Conservation (phyloP, 345 rosid species). For the Corymbia maculata region DNA sequence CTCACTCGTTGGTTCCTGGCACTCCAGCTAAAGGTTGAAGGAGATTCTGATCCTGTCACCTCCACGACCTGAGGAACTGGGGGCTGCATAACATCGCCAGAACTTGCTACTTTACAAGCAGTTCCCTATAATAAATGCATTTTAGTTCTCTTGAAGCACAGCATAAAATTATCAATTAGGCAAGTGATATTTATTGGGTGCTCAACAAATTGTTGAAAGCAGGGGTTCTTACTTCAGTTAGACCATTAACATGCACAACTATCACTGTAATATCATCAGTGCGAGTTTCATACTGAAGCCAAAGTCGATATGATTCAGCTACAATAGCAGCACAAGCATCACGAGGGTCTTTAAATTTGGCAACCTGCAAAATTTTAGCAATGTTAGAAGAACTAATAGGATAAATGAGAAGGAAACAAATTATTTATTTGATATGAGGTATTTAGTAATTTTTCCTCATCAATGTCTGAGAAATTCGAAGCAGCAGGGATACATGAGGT, state of each 20-base stretch:
- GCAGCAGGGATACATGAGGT: neutral
- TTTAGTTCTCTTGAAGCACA: neutral
- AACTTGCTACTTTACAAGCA: conserved; percentile 29
- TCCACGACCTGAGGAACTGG: conserved; percentile 75
- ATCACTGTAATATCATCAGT: conserved; percentile 99
- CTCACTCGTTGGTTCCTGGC: conserved; percentile 66
- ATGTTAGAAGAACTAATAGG: neutral
- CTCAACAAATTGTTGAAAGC: neutral
- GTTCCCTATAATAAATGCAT: conserved; percentile 37
- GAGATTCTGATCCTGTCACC: conserved; percentile 80
- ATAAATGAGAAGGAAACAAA: neutral
- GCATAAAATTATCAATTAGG: neutral
- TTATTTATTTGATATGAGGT: neutral
- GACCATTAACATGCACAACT: conserved; percentile 82
- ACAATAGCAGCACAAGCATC: conserved; percentile 99
- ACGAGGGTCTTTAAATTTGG: conserved; percentile 89
- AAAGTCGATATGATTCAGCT: conserved; percentile 96
- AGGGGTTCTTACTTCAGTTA: conserved; percentile 48
- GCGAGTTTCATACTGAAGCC: conserved; percentile 99
- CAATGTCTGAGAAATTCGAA: neutral
- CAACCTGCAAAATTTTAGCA: conserved; percentile 48
- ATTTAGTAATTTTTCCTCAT: neutral
- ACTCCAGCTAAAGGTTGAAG: conserved; percentile 66
- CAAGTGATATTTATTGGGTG: neutral
- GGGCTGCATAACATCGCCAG: conserved; percentile 29